These are phyloP conservation scores for Plasmodium adleri DNA, from an alignment of 169 alveolate species.

Conservation along the genomic window DNA sequence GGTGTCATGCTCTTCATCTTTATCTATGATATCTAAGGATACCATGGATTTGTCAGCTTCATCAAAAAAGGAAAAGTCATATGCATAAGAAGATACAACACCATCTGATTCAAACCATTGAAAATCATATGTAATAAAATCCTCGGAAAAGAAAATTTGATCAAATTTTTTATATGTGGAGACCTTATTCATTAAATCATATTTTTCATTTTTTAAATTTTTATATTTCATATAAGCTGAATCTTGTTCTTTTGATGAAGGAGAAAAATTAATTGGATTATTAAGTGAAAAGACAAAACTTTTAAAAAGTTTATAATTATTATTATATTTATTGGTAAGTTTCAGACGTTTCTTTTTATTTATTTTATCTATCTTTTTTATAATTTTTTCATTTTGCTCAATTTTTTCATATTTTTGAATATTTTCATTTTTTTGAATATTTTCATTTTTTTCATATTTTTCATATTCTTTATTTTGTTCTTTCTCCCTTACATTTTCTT, in stretches of 20 bases:
- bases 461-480: no score
- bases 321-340: background rate
- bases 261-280: background rate
- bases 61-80: constrained; percentile 23
- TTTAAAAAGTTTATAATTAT: constrained; percentile 17
- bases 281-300: constrained; percentile 35
- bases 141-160: constrained; percentile 20
- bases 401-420: background rate
- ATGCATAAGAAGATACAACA: constrained; percentile 27
- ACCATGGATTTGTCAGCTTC: constrained; percentile 10
- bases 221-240: constrained; percentile 7
- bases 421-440: no score
- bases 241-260: background rate
- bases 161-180: constrained; percentile 21
- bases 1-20: background rate
- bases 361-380: background rate
- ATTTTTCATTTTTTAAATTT: constrained; percentile 20
- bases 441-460: no score
- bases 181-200: background rate
- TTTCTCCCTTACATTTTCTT: no score
- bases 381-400: background rate
- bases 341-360: background rate
- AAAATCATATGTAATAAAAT: constrained; percentile 28
- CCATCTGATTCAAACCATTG: constrained; percentile 46
- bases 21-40: constrained; percentile 18